These are phyloP conservation scores for Bacterosira constricta DNA, from an alignment of 108 stramenopile genomes.

Conservation along the genomic window DNA sequence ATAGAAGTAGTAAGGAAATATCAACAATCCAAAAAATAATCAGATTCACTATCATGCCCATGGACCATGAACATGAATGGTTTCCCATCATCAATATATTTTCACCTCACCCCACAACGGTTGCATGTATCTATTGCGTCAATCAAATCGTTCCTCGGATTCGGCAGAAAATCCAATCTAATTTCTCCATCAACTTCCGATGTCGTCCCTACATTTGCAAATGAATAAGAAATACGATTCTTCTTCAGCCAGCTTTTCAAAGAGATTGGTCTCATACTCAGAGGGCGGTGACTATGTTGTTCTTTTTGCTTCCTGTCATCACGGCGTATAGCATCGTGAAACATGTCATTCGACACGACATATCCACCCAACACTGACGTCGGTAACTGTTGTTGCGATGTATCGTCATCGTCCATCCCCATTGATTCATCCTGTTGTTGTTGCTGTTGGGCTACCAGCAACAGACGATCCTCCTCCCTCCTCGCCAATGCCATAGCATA, in stretches of 20 bases:
- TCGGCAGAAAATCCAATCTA: constrained; percentile 77
- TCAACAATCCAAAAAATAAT: no score
- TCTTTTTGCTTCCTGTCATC: constrained; percentile 50
- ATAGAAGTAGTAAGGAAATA: no score
- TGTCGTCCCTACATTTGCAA: constrained; percentile 74
- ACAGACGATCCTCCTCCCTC: constrained; percentile 58
- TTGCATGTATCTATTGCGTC: constrained; percentile 53
- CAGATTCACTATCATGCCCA: no score
- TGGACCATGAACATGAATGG: background rate
- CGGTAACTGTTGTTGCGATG: background rate
- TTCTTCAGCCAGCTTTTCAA: constrained; percentile 36
- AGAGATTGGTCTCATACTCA: constrained; percentile 13
- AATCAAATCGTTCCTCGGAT: constrained; percentile 75
- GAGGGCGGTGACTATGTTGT: background rate
- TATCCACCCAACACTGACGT: constrained; percentile 66
- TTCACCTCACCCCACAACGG: background rate
- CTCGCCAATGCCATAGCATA: constrained; percentile 76
- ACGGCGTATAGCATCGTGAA: constrained; percentile 77
- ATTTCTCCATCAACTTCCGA: constrained; percentile 62
- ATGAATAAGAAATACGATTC: constrained; percentile 77
- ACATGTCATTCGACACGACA: constrained; percentile 81
- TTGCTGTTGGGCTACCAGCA: constrained; percentile 7
- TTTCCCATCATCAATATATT: background rate
- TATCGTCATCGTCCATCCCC: constrained; percentile 43
- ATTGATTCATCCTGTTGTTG: constrained; percentile 34